Evolutionary conservation across 1,139 yeast genomes (phyloP).

Genomic region (Magnusiomyces tetraspermus): DNA sequence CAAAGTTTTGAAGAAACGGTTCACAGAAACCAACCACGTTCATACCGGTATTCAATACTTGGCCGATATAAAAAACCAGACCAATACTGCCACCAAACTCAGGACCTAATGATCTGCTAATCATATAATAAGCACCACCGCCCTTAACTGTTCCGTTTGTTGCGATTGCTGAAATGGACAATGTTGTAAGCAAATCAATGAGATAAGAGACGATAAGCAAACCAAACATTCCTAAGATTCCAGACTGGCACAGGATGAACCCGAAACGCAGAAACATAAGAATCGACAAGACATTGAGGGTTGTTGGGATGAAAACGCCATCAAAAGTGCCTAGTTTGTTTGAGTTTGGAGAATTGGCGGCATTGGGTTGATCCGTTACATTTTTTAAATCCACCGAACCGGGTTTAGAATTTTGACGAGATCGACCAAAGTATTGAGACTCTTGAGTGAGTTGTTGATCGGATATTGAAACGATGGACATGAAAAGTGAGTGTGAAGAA

Average conservation of each 20-base stretch:
- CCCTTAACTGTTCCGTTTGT: constrained; percentile 79
- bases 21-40: constrained; percentile 76
- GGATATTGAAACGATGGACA: neutral
- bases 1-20: constrained; percentile 60
- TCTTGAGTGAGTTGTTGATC: neutral
- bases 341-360: neutral
- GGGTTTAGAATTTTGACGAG: neutral
- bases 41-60: constrained; percentile 62
- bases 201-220: constrained; percentile 47
- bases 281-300: constrained; percentile 65
- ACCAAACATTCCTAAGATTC: constrained; percentile 48
- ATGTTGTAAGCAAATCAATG: constrained; percentile 57
- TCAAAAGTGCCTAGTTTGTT: constrained; percentile 31
- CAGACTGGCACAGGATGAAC: constrained; percentile 71
- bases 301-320: constrained; percentile 65
- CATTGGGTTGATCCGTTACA: neutral
- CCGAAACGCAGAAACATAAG: constrained; percentile 75
- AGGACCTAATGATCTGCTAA: constrained; percentile 67
- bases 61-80: constrained; percentile 66
- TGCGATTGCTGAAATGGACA: constrained; percentile 70
- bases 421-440: neutral
- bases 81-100: constrained; percentile 86
- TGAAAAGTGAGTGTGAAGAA: neutral
- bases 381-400: neutral
- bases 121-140: constrained; percentile 81